phyloP scores from a whole-genome alignment of 2,329 filamentous ascomycete genomes.

The Paraphoma sp. region DNA sequence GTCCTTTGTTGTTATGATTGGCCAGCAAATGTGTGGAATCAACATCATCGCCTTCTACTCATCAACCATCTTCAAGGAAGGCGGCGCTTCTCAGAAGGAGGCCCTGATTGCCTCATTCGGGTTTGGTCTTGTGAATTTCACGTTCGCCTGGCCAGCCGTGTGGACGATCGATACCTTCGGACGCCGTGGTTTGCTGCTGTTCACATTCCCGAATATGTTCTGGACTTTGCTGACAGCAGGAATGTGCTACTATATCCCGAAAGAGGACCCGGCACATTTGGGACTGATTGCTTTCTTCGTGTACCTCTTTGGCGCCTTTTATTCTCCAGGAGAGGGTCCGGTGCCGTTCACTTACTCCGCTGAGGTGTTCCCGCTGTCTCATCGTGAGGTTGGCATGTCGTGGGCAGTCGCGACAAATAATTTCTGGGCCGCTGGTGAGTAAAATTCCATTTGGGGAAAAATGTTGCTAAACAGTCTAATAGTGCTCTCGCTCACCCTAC shows the following conservation, averaged over 20 bases:
- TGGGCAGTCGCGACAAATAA: conserved; percentile 72
- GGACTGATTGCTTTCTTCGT: conserved; percentile 64
- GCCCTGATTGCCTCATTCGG: conserved; percentile 63
- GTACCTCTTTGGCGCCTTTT: conserved; percentile 57
- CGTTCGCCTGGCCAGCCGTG: conserved; percentile 65
- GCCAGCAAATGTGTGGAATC: conserved; percentile 65
- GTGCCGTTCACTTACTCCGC: conserved; percentile 54
- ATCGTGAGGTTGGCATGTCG: conserved; percentile 75
- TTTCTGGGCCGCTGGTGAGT: conserved; percentile 56
- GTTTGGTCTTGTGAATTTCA: conserved; percentile 65
- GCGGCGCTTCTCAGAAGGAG: conserved; percentile 50
- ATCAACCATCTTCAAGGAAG: conserved; percentile 57
- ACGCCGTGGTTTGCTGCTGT: conserved; percentile 57
- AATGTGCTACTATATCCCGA: conserved; percentile 60
- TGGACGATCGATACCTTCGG: conserved; percentile 62
- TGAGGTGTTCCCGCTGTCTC: conserved; percentile 73
- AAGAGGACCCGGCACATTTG: conserved; percentile 48
- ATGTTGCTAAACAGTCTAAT: too few species aligned
- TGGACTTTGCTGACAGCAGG: conserved; percentile 57
- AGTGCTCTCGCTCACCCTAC: conserved; percentile 69
- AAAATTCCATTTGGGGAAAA: too few species aligned
- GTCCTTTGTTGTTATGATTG: conserved; percentile 79
- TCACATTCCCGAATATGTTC: conserved; percentile 60
- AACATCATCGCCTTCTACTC: conserved; percentile 61
- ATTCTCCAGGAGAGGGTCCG: conserved; percentile 52